A percentile compares a stretch with the other conserved stretches of the same genome.
Conservation (phyloP, 202 grass and related monocot species). For the Tripidium arundinaceum region DNA sequence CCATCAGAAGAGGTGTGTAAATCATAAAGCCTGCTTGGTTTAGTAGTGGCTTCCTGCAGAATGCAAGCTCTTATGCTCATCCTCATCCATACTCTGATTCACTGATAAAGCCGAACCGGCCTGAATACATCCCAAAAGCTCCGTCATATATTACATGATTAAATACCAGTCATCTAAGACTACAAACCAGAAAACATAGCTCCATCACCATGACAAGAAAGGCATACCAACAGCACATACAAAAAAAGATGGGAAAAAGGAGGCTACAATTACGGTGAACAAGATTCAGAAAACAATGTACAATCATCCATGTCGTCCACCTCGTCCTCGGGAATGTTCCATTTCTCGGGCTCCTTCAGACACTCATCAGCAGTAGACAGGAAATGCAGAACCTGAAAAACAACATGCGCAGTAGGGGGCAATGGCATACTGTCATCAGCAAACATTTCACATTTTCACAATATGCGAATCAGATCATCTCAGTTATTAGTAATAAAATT, state of each 20-base stretch:
- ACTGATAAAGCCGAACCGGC: conserved; percentile 16
- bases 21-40: background rate
- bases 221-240: conserved; percentile 13
- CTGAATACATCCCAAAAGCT: conserved; percentile 20
- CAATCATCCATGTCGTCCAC: conserved; percentile 64
- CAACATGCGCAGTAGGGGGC: background rate
- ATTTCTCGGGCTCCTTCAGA: conserved; percentile 53
- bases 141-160: conserved; percentile 13
- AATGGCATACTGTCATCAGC: background rate
- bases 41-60: too few species aligned
- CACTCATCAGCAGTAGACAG: conserved; percentile 32
- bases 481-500: background rate
- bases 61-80: conserved; percentile 3
- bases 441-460: background rate
- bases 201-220: conserved; percentile 8
- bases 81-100: too few species aligned
- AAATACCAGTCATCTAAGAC: conserved; percentile 12
- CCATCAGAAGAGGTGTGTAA: background rate
- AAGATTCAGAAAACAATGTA: conserved; percentile 48
- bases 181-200: background rate
- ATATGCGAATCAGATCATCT: background rate
- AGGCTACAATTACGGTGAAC: conserved; percentile 26
- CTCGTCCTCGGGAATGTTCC: conserved; percentile 70
- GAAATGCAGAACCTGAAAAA: conserved; percentile 66
- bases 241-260: background rate